Evolutionary conservation across 768 basidiomycete species (phyloP), one percentile per base, ranked within the genome.

Genomic region (Tulasnella sp.): DNA sequence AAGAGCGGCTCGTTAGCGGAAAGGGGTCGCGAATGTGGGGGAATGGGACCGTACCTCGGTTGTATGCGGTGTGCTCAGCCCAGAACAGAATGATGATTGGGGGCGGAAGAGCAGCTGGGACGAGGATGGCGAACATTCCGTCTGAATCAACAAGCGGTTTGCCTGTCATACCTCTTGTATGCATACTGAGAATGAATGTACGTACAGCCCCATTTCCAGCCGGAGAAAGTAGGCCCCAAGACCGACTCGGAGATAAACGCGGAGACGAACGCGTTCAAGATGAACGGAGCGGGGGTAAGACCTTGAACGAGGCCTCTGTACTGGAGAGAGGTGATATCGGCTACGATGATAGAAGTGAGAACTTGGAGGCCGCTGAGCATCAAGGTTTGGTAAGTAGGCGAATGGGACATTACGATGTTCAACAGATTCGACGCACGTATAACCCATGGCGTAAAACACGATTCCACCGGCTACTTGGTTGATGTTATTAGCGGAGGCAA

Each of bases 181-280:
- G n/a, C n/a, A n/a, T n/a, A n/a, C n/a, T n/a, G n/a, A n/a, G n/a
- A n/a, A n/a, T n/a, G n/a, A n/a, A n/a, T n/a, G n/a, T n/a, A 84
- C 87, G 62, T 76, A 87, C 86, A 90, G 37, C 89, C 89, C 89
- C 89, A 89, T 78, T 89, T 79, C 89, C 89, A 90, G 7, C 86
- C 85, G 29, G 52, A 59, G 26, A 59, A 59, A 32, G 81, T 79
- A 42, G 85, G 80, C 73, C 80, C 80, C 29, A 84, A 75, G 35
- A 84, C 78, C 26, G 75, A 73, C 7, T 86, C 77, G n/a, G 86
- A 82, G 64, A 89, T 83, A 76, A 86, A 87, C n/a, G 86, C 81
- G n/a, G 87, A 87, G 72, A 89, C 80, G 76, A 88, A 89, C 2
- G 82, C 86, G 77, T 89, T 89, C 78, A 89, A 81, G 73, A 89